Evolutionary conservation across 2,329 filamentous ascomycete species (phyloP).

Genomic region (Sporothrix mexicana): DNA sequence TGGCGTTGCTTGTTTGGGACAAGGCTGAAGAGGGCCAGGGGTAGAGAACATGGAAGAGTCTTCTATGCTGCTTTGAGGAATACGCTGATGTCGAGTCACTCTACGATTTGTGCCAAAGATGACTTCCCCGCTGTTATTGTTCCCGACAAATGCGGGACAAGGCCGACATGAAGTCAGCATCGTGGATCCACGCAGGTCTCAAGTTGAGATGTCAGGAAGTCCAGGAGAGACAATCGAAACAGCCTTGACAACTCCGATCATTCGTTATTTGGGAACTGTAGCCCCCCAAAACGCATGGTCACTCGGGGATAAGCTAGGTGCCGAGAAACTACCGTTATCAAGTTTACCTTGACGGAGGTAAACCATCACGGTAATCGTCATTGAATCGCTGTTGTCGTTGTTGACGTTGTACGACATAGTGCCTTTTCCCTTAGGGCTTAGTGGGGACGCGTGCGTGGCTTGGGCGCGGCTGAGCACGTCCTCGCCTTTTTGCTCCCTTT

Average conservation of each 20-base stretch:
- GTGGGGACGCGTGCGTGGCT: conserved; percentile 6
- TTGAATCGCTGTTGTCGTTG: background rate
- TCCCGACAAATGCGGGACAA: too few species aligned
- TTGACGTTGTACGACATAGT: too few species aligned
- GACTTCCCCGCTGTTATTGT: too few species aligned
- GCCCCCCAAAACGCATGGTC: background rate
- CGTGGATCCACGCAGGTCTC: too few species aligned
- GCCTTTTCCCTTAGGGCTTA: background rate
- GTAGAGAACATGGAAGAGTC: background rate
- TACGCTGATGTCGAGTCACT: too few species aligned
- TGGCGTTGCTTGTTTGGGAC: background rate
- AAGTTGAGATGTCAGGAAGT: too few species aligned
- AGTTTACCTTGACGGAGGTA: background rate
- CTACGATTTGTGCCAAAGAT: too few species aligned
- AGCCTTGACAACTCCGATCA: too few species aligned
- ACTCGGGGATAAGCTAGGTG: background rate
- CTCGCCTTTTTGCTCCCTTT: background rate
- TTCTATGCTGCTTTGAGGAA: too few species aligned
- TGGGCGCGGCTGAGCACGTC: conserved; percentile 21
- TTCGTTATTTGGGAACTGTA: background rate
- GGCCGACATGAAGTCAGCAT: too few species aligned
- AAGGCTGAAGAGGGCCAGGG: background rate
- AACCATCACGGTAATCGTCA: background rate
- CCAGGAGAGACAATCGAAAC: background rate
- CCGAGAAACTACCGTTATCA: background rate